Conservation (phyloP, 495 filamentous ascomycete genomes). For the Hyaloscypha bicolor region DNA sequence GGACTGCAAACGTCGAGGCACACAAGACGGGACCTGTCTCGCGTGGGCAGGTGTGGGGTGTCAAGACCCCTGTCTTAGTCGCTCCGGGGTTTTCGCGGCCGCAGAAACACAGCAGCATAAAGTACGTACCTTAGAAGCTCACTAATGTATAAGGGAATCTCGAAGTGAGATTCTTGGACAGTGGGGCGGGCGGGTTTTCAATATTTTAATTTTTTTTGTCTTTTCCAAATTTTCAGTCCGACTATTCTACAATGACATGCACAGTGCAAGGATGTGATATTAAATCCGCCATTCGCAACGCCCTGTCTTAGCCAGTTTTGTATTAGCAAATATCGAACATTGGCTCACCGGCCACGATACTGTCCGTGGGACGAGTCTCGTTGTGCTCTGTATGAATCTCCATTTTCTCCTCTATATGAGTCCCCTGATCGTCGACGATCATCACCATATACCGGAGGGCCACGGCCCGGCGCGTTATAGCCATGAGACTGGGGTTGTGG, state of each 20-base stretch:
- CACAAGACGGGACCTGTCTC: neutral
- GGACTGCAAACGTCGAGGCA: neutral
- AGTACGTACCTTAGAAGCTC: no score
- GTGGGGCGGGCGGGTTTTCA: neutral
- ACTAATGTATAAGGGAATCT: no score
- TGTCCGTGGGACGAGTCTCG: neutral
- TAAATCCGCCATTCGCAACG: neutral
- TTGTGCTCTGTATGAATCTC: conserved; percentile 8
- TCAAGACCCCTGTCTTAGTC: neutral
- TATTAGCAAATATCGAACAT: neutral
- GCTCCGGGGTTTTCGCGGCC: no score
- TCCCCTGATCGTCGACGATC: conserved; percentile 13
- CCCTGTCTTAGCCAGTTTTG: neutral
- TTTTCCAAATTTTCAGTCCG: neutral
- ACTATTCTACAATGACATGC: neutral
- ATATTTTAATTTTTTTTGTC: neutral
- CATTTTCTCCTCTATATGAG: conserved; percentile 5
- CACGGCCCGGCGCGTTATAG: neutral
- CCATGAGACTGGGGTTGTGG: neutral
- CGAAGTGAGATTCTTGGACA: no score
- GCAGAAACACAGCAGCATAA: neutral
- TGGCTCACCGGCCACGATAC: neutral
- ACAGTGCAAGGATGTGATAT: neutral
- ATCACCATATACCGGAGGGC: conserved; percentile 10
- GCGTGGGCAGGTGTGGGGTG: neutral